Conservation (phyloP, 2,329 filamentous ascomycete genomes). For the Calonectria hawksworthii region DNA sequence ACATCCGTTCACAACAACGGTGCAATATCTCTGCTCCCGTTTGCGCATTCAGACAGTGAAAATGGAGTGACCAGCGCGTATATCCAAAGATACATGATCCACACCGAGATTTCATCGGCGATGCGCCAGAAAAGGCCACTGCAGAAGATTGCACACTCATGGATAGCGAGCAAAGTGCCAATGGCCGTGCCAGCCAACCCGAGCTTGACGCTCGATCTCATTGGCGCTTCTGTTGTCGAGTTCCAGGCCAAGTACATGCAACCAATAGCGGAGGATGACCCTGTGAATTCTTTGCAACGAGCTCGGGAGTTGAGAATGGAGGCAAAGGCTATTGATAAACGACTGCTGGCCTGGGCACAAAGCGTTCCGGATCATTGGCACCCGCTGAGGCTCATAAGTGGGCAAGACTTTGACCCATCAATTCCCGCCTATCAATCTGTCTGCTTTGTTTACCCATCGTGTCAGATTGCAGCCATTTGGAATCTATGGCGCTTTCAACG, state of each 20-base stretch:
- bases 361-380: conserved; percentile 20
- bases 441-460: conserved; percentile 19
- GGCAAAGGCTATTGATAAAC: conserved; percentile 1
- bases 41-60: background rate
- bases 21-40: conserved; percentile 17
- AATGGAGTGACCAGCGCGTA: background rate
- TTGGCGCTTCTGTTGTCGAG: conserved; percentile 24
- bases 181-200: background rate
- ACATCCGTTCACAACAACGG: conserved; percentile 24
- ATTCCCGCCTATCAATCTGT: conserved; percentile 4
- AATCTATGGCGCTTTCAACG: conserved; percentile 11
- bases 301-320: conserved; percentile 11
- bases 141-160: background rate
- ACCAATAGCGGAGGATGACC: background rate
- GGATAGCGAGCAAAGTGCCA: background rate
- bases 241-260: background rate
- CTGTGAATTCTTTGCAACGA: background rate
- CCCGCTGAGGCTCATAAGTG: conserved; percentile 5
- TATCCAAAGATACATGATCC: conserved; percentile 16
- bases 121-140: conserved; percentile 16
- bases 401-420: background rate
- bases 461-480: conserved; percentile 27
- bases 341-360: conserved; percentile 13
- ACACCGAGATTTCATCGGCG: conserved; percentile 18
- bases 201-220: conserved; percentile 23